Base-by-base conservation (phyloP, 2,329 filamentous ascomycete species). In the Camillea tinctor region DNA sequence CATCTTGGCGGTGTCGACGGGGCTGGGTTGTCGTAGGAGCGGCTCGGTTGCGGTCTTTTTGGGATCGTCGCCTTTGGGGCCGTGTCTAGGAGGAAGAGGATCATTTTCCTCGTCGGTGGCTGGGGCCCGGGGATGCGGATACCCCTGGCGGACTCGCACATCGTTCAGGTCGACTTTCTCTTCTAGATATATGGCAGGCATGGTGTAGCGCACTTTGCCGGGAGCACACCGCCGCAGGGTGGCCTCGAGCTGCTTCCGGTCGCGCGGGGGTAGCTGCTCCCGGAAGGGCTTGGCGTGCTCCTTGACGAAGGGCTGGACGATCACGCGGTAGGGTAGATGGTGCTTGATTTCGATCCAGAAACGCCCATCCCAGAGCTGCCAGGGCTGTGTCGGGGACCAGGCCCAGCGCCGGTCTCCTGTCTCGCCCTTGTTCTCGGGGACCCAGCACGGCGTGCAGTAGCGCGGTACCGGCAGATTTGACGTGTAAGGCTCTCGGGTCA, bases 331-430 rank as follows among this genome's bases (percentile, higher is more conserved):
- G 2, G 77, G 77, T 6, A 79, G 72, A 4, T 79, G 77, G 52
- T 78, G 73, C 20, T 73, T 72, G 9, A 86, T 58, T 17, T 80
- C 77, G 17, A 88, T 72, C 87, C 87, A 89, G 72, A 81, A 89
- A 1, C 87, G 83, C 0, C 84, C 83, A 70, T 89, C 87, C 75
- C 81, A 89, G 57, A 82, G 70, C 52, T 66, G 60, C 74, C 77
- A 79, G 1, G 55, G 62, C 40, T 58, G 60, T 75, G 74, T 76
- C 2, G n/a, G 4, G 1, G 66, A 60, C 71, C 72, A 72, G 7
- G 62, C 60, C 71, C 71, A 73, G 1, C 54, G 36, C 11, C 48
- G 51, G 5, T 6, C 2, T 21, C 3, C 9, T 11, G n/a, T 48
- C 49, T 60, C 60, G 19, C 64, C 61, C 11, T 24, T 58, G 15